Base-by-base conservation (phyloP, 2,329 filamentous ascomycete species). In the Claviceps digitariae region DNA sequence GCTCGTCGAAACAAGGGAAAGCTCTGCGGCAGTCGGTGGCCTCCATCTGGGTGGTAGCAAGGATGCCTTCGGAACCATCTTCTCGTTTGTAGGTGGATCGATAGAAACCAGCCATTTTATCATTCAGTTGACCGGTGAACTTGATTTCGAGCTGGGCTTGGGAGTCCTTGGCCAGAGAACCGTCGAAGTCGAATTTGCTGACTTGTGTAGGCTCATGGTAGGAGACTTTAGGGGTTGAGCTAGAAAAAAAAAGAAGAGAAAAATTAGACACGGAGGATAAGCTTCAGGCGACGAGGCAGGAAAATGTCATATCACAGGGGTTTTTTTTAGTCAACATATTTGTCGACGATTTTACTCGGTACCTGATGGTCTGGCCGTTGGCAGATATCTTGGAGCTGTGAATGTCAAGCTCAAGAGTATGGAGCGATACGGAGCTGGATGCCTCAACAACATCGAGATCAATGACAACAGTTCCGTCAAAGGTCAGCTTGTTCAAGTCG, bases 41-140 rank as follows among this genome's bases (percentile, higher is more conserved):
- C 74, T 97, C 91, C 87, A 97, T 95, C 75, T 97, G 91, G 20
- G 88, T 88, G 27, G 90, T 91, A 29, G 90, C 91, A 64, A 97
- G 77, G 66, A 90, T 86, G 60, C 86, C 87, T 55, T 84, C 83
- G 56, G 81, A 81, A 41, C 91, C 91, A 63, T 93, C 82, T 49
- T 80, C 72, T 56, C 82, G 83, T 75, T 93, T 94, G 76, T 91
- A 97, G 7, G 89, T 94, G 1, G 90, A 95, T 55, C 91, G 83
- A 72, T 97, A 97, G 78, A 97, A 97, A 48, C 91, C 91, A 49
- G 90, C 90, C 89, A 97, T 95, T 72, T 93, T 91, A 67, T 95
- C 87, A 69, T 95, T 95, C 63, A 95, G 73, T 45, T 76, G 78
- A 43, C 90, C 90, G 10, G 80, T 83, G 70, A 94, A 95, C 46